phyloP scores from a whole-genome alignment of 129 eudicot genomes.

The Helichrysum umbraculigerum region DNA sequence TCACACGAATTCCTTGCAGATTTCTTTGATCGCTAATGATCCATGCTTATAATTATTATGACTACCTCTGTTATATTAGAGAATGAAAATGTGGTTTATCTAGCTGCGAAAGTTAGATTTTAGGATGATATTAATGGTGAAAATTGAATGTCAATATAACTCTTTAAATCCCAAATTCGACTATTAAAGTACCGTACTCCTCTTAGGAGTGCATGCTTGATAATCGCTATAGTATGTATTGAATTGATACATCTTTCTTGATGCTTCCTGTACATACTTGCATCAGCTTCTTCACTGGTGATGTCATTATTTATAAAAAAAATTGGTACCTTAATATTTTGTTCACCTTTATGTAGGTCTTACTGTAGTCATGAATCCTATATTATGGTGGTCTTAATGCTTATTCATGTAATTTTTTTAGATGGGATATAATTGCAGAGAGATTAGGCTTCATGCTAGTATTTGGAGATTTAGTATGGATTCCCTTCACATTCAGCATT shows the following conservation, averaged over 20 bases:
- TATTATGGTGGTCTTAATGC: slow-evolving; percentile 13
- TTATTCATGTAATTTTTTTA: slow-evolving; percentile 28
- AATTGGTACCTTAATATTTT: neutral
- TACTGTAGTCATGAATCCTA: slow-evolving; percentile 12
- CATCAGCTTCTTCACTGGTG: neutral
- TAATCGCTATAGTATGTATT: neutral
- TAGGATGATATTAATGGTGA: neutral
- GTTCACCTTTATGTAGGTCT: slow-evolving; percentile 13
- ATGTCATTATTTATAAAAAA: neutral
- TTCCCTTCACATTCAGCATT: slow-evolving; percentile 97
- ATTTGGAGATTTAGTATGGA: slow-evolving; percentile 97
- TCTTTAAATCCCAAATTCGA: neutral
- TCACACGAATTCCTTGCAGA: neutral
- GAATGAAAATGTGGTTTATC: neutral
- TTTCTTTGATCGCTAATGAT: neutral
- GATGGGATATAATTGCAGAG: slow-evolving; percentile 99
- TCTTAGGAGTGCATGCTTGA: slow-evolving; percentile 14
- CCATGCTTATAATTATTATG: neutral
- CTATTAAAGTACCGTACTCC: neutral
- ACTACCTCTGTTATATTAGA: neutral
- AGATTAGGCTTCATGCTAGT: slow-evolving; percentile 98
- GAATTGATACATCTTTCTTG: neutral
- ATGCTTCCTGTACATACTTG: neutral
- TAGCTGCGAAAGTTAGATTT: neutral
- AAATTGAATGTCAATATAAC: neutral